A percentile compares a stretch with the other conserved stretches of the same genome.
These are phyloP conservation scores for Phialophora chinensis DNA, from an alignment of 2,329 filamentous ascomycete species.

Conservation along the genomic window DNA sequence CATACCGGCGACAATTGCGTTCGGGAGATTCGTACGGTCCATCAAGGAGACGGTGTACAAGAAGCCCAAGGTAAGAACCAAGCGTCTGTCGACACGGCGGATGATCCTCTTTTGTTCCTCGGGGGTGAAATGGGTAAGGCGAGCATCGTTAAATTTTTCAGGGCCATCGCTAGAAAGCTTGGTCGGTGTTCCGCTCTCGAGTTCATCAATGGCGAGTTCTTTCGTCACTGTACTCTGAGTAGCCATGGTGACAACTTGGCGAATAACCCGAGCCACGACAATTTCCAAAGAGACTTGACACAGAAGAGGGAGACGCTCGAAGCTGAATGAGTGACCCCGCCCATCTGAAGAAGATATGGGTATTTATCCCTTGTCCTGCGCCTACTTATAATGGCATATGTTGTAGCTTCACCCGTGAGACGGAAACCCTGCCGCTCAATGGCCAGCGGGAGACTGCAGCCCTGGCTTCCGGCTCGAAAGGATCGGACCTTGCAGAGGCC, in stretches of 20 bases:
- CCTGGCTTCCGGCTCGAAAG: neutral
- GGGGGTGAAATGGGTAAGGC: constrained; percentile 49
- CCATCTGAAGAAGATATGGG: neutral
- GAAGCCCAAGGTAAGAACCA: constrained; percentile 66
- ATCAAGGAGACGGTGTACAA: constrained; percentile 79
- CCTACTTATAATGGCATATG: neutral
- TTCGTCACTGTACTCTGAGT: constrained; percentile 11
- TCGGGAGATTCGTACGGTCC: constrained; percentile 79
- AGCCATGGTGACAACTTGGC: neutral
- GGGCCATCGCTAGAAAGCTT: constrained; percentile 17
- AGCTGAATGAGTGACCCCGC: neutral
- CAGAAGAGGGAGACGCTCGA: neutral
- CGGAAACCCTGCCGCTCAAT: neutral
- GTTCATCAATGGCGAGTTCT: constrained; percentile 15
- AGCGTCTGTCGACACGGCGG: constrained; percentile 69
- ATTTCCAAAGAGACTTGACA: neutral
- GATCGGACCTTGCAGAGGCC: neutral
- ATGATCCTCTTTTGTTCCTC: constrained; percentile 72
- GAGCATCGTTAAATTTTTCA: constrained; percentile 20
- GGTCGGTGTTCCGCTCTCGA: constrained; percentile 22
- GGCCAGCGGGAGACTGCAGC: neutral
- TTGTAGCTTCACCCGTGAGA: neutral
- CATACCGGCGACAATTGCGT: constrained; percentile 71
- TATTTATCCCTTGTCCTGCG: neutral
- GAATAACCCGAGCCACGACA: neutral